A percentile compares a stretch with the other conserved stretches of the same genome.
Conservation (phyloP, 1,284 basidiomycete species). For the Ceratobasidium papillatum region DNA sequence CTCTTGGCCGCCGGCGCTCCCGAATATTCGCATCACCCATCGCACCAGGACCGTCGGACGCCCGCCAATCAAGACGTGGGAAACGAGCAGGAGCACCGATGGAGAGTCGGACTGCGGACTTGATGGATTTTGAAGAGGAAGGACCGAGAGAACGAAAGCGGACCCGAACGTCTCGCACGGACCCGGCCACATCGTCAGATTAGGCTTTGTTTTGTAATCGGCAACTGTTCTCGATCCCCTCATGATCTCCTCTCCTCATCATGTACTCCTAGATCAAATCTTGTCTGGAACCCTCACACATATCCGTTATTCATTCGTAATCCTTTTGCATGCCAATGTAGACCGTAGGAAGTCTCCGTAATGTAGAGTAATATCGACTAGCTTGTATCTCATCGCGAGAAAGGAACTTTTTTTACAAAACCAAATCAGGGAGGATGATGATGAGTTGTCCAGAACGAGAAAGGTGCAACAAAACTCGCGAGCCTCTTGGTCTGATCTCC, state of each 20-base stretch:
- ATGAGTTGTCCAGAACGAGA: too few species aligned
- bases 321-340: slow-evolving; percentile 31
- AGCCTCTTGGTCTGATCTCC: neutral
- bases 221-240: neutral
- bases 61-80: slow-evolving; percentile 47
- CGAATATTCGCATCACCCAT: slow-evolving; percentile 25
- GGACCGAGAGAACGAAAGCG: slow-evolving; percentile 54
- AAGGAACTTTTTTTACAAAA: neutral
- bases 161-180: neutral
- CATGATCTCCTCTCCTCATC: neutral
- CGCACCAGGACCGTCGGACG: slow-evolving; percentile 27
- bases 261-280: slow-evolving; percentile 1
- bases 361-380: slow-evolving; percentile 22
- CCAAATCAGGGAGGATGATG: too few species aligned
- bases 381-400: slow-evolving; percentile 11
- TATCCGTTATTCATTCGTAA: neutral
- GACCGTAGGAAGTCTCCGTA: neutral
- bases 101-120: slow-evolving; percentile 48
- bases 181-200: neutral
- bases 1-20: slow-evolving; percentile 19
- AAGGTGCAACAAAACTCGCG: too few species aligned
- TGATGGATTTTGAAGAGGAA: slow-evolving; percentile 56
- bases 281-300: neutral
- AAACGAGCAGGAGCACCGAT: slow-evolving; percentile 43
- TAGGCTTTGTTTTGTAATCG: neutral